A percentile compares a stretch with the other conserved stretches of the same genome.
Conservation (phyloP, 2,329 filamentous ascomycete genomes). For the Coleophoma eucalyptorum region DNA sequence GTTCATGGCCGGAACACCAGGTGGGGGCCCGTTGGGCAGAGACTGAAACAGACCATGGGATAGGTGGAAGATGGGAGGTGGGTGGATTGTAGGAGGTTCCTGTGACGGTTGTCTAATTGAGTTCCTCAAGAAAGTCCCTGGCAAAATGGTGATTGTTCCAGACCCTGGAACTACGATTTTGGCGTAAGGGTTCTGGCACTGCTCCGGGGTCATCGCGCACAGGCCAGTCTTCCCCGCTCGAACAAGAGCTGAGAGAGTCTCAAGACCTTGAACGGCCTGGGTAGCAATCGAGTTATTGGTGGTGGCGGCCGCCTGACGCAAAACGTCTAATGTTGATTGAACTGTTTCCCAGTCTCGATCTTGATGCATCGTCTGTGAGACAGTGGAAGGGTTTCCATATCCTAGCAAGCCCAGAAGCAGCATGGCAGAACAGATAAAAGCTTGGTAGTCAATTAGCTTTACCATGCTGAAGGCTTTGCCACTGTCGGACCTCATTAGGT, state of each 20-base stretch:
- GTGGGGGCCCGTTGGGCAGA: not conserved
- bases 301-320: slow-evolving; percentile 29
- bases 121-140: slow-evolving; percentile 1
- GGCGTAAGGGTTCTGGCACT: slow-evolving; percentile 2
- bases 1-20: not conserved
- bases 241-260: slow-evolving; percentile 13
- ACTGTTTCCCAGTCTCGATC: slow-evolving; percentile 32
- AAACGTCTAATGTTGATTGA: slow-evolving; percentile 26
- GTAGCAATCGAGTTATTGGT: slow-evolving; percentile 34
- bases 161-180: slow-evolving; percentile 8
- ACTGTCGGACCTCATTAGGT: slow-evolving; percentile 28
- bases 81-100: not conserved
- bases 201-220: not conserved
- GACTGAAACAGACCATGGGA: not conserved
- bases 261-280: slow-evolving; percentile 36
- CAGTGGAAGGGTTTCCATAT: slow-evolving; percentile 7
- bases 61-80: not conserved
- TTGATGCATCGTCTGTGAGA: slow-evolving; percentile 22
- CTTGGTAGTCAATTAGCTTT: slow-evolving; percentile 42
- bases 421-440: slow-evolving; percentile 40
- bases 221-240: not conserved
- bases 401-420: slow-evolving; percentile 36
- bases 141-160: slow-evolving; percentile 10
- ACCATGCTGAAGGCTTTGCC: slow-evolving; percentile 32
- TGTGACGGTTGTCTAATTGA: not conserved